phyloP scores from a whole-genome alignment of 2,329 filamentous ascomycete species.

The Alternaria sp. region DNA sequence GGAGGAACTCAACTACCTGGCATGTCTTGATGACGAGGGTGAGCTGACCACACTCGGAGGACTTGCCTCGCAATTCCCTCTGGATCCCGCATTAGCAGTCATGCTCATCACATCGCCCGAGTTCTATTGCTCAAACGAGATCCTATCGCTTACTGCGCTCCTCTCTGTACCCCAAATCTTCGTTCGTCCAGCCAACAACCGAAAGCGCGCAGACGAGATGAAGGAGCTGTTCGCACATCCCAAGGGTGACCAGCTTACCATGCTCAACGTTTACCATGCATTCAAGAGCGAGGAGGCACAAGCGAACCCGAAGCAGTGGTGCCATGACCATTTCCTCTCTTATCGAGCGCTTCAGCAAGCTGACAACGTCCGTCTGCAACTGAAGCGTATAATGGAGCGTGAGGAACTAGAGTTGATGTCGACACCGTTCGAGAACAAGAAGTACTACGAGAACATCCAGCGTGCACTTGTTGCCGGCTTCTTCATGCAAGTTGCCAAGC shows the following conservation, averaged over 20 bases:
- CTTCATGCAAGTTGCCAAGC: conserved; percentile 99
- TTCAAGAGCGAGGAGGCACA: conserved; percentile 80
- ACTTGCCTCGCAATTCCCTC: conserved; percentile 90
- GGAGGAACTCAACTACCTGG: conserved; percentile 96
- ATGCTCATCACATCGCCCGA: conserved; percentile 98
- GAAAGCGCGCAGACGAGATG: conserved; percentile 96
- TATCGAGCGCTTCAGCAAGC: conserved; percentile 87
- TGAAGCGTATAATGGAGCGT: conserved; percentile 96
- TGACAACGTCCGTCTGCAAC: conserved; percentile 89
- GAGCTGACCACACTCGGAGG: conserved; percentile 86
- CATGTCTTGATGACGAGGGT: conserved; percentile 94
- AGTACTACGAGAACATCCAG: conserved; percentile 97
- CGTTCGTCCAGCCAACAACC: conserved; percentile 80
- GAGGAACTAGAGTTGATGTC: conserved; percentile 84
- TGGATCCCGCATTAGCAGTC: conserved; percentile 91
- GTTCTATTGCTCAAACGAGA: conserved; percentile 98
- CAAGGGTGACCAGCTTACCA: conserved; percentile 93
- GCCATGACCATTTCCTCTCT: conserved; percentile 94
- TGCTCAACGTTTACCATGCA: conserved; percentile 97
- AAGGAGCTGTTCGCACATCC: conserved; percentile 91
- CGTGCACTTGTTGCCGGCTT: conserved; percentile 91
- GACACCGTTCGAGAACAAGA: conserved; percentile 91
- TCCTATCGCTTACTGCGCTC: conserved; percentile 90
- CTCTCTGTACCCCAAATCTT: conserved; percentile 96
- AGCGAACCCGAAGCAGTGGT: conserved; percentile 86